Base-by-base conservation (phyloP, 2,329 filamentous ascomycete genomes). In the Beauveria caledonica region DNA sequence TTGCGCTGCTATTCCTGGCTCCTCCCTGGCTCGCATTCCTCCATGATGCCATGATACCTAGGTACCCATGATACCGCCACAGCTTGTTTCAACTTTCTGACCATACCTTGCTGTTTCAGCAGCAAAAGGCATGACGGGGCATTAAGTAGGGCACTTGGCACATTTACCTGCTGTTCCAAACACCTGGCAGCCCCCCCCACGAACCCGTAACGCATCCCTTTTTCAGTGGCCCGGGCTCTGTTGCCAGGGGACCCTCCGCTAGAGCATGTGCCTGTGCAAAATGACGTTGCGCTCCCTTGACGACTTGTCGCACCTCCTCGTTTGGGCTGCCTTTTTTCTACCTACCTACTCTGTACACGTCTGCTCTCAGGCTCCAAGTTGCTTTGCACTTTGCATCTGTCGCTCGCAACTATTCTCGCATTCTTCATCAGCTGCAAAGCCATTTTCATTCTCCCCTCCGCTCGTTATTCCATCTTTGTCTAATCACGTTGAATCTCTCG, bases 261-360 rank as follows among this genome's bases (percentile, higher is more conserved):
- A 36, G 23, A 49, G 46, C 48, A 6, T 23, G 33, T 11, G 33
- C 50, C 29, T 17, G 13, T 29, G n/a, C 21, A 55, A 45, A 45
- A 56, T 56, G 53, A 56, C 53, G 53, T 56, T 56, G 42, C 52
- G 5, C 52, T 55, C 52, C 27, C 49, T 51, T 17, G 15, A 23
- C 17, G 10, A 33, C 27, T 15, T 56, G 53, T 36, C 53, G 42
- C 53, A 46, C 27, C 19, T 36, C 33, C 53, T 33, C 15, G 53
- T 56, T 56, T 56, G 53, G 42, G 53, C 53, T 46, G 53, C 42
- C 51, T 25, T 46, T 36, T 45, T 21, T 55, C n/a, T 25, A 23
- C 36, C 25, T 45, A 25, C 29, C 36, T 54, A 40, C 40, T 42
- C 19, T 36, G 33, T 15, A 36, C 33, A 36, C 33, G 33, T 36